These are phyloP conservation scores for Boletus tylopilopsis DNA, from an alignment of 768 basidiomycete species.

Conservation along the genomic window DNA sequence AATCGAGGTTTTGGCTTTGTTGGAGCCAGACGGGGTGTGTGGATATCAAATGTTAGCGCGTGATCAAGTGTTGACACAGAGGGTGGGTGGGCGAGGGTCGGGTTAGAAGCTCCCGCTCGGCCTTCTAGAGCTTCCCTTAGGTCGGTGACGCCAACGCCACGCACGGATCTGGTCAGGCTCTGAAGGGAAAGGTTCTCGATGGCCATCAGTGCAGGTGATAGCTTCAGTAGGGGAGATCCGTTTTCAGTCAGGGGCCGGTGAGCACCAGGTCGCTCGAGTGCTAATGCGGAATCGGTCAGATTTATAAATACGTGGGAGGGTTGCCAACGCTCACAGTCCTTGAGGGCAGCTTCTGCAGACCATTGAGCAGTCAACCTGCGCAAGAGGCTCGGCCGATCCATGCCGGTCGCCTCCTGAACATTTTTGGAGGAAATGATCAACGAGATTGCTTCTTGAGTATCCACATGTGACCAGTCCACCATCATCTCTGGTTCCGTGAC, in stretches of 20 bases:
- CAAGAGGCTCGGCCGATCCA: conserved; percentile 54
- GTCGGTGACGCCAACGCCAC: conserved; percentile 84
- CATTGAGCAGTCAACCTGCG: conserved; percentile 57
- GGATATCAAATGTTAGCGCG: conserved; percentile 44
- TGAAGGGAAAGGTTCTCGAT: conserved; percentile 88
- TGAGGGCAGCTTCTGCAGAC: conserved; percentile 72
- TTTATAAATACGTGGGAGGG: conserved; percentile 10
- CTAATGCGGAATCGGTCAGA: conserved; percentile 30
- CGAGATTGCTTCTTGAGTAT: conserved; percentile 50
- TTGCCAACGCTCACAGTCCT: conserved; percentile 56
- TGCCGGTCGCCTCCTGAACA: conserved; percentile 61
- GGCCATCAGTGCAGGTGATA: conserved; percentile 85
- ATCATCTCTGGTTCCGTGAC: conserved; percentile 20
- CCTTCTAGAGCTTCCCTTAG: conserved; percentile 88
- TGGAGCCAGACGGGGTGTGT: conserved; percentile 39
- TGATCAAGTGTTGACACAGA: conserved; percentile 80
- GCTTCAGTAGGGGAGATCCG: conserved; percentile 69
- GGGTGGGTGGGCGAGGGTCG: conserved; percentile 60
- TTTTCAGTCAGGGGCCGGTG: conserved; percentile 68
- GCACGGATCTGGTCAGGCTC: conserved; percentile 72
- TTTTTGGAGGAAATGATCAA: conserved; percentile 49
- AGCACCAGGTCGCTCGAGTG: conserved; percentile 49
- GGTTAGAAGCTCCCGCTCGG: conserved; percentile 77
- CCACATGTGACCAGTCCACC: conserved; percentile 38
- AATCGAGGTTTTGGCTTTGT: conserved; percentile 54